phyloP scores from a whole-genome alignment of 2,329 filamentous ascomycete species.

The Cladosporium phlei region DNA sequence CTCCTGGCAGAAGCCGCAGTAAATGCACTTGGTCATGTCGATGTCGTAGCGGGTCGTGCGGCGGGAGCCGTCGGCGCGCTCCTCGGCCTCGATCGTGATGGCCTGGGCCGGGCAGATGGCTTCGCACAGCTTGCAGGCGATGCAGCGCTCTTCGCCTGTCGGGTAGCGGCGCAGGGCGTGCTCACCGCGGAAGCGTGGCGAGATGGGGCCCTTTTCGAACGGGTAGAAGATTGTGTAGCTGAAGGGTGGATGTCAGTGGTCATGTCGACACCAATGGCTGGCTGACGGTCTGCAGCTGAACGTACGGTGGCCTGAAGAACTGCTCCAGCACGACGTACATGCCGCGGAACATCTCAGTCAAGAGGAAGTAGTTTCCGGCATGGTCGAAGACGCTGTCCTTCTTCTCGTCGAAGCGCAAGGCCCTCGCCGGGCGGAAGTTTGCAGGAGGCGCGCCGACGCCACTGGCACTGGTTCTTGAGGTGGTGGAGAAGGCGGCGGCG shows the following conservation, averaged over 20 bases:
- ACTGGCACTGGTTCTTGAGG: slow-evolving; percentile 57
- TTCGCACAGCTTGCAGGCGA: slow-evolving; percentile 99
- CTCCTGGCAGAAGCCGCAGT: slow-evolving; percentile 99
- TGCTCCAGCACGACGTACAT: slow-evolving; percentile 98
- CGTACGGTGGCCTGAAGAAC: slow-evolving; percentile 96
- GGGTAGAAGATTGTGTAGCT: slow-evolving; percentile 99
- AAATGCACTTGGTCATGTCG: slow-evolving; percentile 99
- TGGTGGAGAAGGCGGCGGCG: slow-evolving; percentile 59
- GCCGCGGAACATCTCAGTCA: slow-evolving; percentile 92
- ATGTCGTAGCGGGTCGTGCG: slow-evolving; percentile 97
- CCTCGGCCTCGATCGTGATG: slow-evolving; percentile 98
- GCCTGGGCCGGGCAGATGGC: slow-evolving; percentile 96
- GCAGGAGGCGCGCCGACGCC: slow-evolving; percentile 73
- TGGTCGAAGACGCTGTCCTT: slow-evolving; percentile 74
- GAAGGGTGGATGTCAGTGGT: slow-evolving; percentile 18
- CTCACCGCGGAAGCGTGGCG: slow-evolving; percentile 94
- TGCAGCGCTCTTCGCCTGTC: slow-evolving; percentile 96
- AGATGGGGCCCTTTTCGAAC: slow-evolving; percentile 98
- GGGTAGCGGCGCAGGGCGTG: slow-evolving; percentile 95
- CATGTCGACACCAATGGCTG: not conserved
- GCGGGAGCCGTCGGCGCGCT: slow-evolving; percentile 91
- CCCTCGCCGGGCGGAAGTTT: slow-evolving; percentile 72
- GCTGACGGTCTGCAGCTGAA: too few relatives aligned
- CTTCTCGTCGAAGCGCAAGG: slow-evolving; percentile 74
- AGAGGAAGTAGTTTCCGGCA: slow-evolving; percentile 87